Percentiles rank a stretch among this genome's conserved stretches.
Conservation (phyloP, 2,329 filamentous ascomycete genomes). For the Epichloe gansuensis region DNA sequence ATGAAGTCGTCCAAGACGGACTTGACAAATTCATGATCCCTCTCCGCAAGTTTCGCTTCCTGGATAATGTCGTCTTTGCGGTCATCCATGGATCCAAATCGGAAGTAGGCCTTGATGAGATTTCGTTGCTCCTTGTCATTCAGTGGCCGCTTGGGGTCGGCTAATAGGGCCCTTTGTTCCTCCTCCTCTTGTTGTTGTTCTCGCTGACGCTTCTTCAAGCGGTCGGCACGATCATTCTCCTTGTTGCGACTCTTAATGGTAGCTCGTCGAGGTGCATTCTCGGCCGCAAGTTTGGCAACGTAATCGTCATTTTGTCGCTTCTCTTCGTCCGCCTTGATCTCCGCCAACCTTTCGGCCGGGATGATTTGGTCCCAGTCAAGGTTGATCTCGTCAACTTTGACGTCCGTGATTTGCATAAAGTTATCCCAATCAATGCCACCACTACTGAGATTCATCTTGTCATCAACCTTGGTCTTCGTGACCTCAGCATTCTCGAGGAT, state of each 20-base stretch:
- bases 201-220: slow-evolving; percentile 54
- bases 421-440: slow-evolving; percentile 79
- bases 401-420: slow-evolving; percentile 95
- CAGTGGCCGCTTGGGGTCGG: slow-evolving; percentile 80
- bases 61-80: slow-evolving; percentile 76
- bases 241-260: slow-evolving; percentile 44
- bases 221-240: slow-evolving; percentile 51
- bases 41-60: slow-evolving; percentile 72
- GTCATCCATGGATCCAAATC: slow-evolving; percentile 83
- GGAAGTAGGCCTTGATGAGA: slow-evolving; percentile 79
- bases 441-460: slow-evolving; percentile 82
- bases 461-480: slow-evolving; percentile 89
- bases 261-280: slow-evolving; percentile 71
- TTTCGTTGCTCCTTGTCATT: slow-evolving; percentile 89
- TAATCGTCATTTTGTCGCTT: slow-evolving; percentile 73
- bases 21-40: slow-evolving; percentile 70
- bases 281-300: slow-evolving; percentile 68
- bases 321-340: slow-evolving; percentile 81
- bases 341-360: slow-evolving; percentile 80
- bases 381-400: slow-evolving; percentile 71
- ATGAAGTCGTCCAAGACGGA: slow-evolving; percentile 67
- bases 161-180: slow-evolving; percentile 58
- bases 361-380: slow-evolving; percentile 99
- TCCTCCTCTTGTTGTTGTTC: slow-evolving; percentile 58
- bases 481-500: slow-evolving; percentile 95